Evolutionary conservation across 2,329 filamentous ascomycete genomes (phyloP).

Genomic region (Teratosphaeria gauchensis): DNA sequence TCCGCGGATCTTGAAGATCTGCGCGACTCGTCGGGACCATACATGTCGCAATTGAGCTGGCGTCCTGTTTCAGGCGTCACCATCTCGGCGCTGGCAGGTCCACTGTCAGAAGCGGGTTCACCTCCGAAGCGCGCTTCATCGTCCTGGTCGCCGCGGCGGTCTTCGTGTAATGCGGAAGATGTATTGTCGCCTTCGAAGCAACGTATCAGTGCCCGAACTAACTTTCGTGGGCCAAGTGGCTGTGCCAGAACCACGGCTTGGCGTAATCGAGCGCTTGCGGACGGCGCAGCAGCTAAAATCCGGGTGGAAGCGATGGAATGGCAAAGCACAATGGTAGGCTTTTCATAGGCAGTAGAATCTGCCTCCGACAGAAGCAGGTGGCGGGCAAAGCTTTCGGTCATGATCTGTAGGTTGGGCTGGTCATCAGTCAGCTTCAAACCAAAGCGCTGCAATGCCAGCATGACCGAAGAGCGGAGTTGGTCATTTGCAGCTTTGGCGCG

Average conservation of each 20-base stretch:
- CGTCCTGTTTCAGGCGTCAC: background rate
- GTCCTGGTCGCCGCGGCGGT: background rate
- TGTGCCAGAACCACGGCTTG: background rate
- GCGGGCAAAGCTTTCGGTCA: background rate
- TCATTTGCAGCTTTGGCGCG: background rate
- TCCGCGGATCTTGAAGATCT: background rate
- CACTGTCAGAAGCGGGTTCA: background rate
- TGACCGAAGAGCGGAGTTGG: background rate
- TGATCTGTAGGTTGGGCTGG: background rate
- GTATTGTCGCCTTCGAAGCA: background rate
- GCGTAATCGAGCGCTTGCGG: background rate
- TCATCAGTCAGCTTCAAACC: background rate
- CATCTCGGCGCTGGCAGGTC: background rate
- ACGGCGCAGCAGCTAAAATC: background rate
- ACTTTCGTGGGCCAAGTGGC: background rate
- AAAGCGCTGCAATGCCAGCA: background rate
- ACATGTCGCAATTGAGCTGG: background rate
- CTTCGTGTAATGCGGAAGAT: background rate
- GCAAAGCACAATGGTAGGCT: background rate
- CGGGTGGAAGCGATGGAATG: background rate
- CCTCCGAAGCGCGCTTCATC: background rate
- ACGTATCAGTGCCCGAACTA: background rate
- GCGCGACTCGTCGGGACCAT: background rate
- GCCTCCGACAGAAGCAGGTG: background rate
- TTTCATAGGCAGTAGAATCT: background rate